A percentile compares a stretch with the other conserved stretches of the same genome.
Conservation (phyloP, 441 rosid genomes). For the Syzygium malaccense region DNA sequence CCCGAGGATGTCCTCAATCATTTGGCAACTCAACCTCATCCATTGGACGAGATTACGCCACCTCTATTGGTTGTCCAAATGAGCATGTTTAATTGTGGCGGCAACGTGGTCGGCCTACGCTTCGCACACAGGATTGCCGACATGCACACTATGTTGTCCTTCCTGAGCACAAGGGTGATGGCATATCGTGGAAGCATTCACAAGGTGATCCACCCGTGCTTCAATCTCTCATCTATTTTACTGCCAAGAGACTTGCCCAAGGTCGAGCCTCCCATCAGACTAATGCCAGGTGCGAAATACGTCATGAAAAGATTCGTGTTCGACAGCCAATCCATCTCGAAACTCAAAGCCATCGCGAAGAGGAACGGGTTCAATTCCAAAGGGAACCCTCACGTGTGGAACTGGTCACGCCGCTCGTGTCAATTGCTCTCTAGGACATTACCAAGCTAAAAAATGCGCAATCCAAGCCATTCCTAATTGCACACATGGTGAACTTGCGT, state of each 20-base stretch:
- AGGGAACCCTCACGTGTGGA: slow-evolving; percentile 6
- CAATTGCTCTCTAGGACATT: neutral
- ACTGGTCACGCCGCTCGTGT: neutral
- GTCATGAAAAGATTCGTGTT: slow-evolving; percentile 5
- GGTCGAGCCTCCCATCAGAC: neutral
- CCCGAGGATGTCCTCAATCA: neutral
- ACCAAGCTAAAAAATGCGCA: neutral
- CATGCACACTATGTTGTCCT: slow-evolving; percentile 1
- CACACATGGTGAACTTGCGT: slow-evolving; percentile 4
- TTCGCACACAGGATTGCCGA: slow-evolving; percentile 10
- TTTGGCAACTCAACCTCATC: neutral
- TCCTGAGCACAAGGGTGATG: slow-evolving; percentile 14
- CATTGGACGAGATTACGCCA: neutral
- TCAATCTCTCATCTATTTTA: neutral
- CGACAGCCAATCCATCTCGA: neutral
- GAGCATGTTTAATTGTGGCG: neutral
- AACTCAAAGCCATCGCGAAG: neutral
- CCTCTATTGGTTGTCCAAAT: neutral
- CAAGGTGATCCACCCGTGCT: neutral
- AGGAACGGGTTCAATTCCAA: neutral
- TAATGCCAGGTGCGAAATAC: neutral
- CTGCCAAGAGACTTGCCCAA: slow-evolving; percentile 3
- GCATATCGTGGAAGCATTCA: neutral
- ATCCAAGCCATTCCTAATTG: slow-evolving; percentile 2
- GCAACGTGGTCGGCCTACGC: neutral